These are phyloP conservation scores for Tolypocladium ophioglossoides DNA, from an alignment of 2,329 filamentous ascomycete species.

Conservation along the genomic window DNA sequence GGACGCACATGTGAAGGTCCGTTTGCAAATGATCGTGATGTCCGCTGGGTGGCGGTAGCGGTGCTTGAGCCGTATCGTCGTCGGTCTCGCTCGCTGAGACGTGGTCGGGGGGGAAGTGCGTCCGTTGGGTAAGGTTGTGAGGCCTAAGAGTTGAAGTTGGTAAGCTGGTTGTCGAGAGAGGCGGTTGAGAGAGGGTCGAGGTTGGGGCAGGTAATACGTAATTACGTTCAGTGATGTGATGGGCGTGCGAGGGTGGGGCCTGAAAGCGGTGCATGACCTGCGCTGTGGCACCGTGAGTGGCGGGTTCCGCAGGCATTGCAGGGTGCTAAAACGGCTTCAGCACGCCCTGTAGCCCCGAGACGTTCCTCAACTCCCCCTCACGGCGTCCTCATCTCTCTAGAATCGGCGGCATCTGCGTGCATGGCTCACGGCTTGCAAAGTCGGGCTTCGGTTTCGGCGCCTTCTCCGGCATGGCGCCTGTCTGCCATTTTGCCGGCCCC, in stretches of 20 bases:
- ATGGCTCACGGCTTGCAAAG: neutral
- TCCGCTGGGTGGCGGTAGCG: neutral
- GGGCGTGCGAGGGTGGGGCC: neutral
- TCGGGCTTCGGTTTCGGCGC: neutral
- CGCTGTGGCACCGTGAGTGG: neutral
- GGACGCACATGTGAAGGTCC: slow-evolving; percentile 3
- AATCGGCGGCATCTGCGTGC: neutral
- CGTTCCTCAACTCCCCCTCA: neutral
- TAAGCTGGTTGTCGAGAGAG: neutral
- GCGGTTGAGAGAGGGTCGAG: slow-evolving; percentile 3
- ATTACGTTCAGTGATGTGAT: no score
- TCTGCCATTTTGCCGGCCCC: neutral
- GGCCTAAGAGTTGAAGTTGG: neutral
- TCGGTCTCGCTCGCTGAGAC: neutral
- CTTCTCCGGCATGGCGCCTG: neutral
- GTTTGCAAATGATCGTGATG: neutral
- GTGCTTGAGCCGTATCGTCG: neutral
- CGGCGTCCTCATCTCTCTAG: neutral
- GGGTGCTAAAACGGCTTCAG: neutral
- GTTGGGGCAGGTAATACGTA: no score
- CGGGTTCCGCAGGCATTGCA: neutral
- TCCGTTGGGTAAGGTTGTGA: neutral
- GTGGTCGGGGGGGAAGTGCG: neutral
- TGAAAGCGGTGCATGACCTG: neutral
- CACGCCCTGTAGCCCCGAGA: neutral